phyloP scores from a whole-genome alignment of 106 monocot species.

The Dactylorhiza incarnata region DNA sequence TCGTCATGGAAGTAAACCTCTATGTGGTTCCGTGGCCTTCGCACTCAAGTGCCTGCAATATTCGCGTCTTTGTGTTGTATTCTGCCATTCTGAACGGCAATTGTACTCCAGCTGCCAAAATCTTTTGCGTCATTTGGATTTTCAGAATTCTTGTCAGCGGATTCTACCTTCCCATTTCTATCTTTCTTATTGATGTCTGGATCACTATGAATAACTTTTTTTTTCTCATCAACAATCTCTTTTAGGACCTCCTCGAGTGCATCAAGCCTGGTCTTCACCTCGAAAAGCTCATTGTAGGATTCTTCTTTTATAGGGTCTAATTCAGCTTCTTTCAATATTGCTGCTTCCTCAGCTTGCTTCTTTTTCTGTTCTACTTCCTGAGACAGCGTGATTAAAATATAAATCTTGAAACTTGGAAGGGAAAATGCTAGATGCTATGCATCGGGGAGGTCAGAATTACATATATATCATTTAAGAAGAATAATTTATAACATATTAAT shows the following conservation, averaged over 20 bases:
- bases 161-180: neutral
- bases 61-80: neutral
- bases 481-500: neutral
- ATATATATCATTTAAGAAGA: neutral
- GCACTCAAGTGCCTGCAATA: neutral
- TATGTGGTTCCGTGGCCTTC: neutral
- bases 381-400: neutral
- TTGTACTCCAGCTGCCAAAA: neutral
- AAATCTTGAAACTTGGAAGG: neutral
- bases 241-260: constrained; percentile 61
- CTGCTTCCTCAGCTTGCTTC: constrained; percentile 47
- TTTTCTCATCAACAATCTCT: constrained; percentile 49
- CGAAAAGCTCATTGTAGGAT: constrained; percentile 24
- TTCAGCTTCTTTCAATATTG: constrained; percentile 32
- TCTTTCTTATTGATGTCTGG: constrained; percentile 9
- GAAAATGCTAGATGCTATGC: neutral
- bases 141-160: constrained; percentile 5
- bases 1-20: no score
- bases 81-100: neutral
- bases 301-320: constrained; percentile 18
- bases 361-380: constrained; percentile 65
- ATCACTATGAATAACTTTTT: constrained; percentile 12
- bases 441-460: neutral
- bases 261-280: constrained; percentile 54
- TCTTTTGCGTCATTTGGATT: neutral